Base-by-base conservation (phyloP, 768 basidiomycete genomes). In the Tremella fuciformis region DNA sequence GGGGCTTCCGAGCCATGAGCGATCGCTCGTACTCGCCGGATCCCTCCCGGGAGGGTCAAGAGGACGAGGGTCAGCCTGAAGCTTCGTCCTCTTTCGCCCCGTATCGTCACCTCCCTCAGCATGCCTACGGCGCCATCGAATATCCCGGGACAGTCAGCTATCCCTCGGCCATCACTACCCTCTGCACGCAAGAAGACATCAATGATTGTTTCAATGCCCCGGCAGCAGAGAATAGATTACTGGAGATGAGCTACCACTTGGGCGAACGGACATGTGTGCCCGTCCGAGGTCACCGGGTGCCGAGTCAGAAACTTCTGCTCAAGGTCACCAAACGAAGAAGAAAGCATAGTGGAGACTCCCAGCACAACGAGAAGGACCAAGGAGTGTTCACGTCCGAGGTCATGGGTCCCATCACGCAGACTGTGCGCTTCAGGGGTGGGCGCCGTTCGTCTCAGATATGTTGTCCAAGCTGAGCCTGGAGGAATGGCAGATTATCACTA, bases 401-500 rank as follows among this genome's bases (percentile, higher is more conserved):
- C 0, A 76, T 89, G 8, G 94, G 93, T 0, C 77, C 86, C 13
- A 81, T 88, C n/a, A 80, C 84, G 0, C 91, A 88, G 78, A 89
- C 91, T 2, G 87, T 85, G 52, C 82, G 94, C 53, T 98, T 97
- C 79, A 83, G 93, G 78, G 87, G 94, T 93, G 70, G 78, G 87
- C 80, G 9, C 18, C 19, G 9, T 8, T 29, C 18, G 9, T 25
- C 15, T 25, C 8, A 6, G 18, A 47, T 47, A 18, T 63, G 41
- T n/a, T 52, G 18, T 49, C 34, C 40, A 21, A 50, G 51, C 26
- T 53, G 22, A 29, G 44, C 15, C 22, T 16, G 8, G 25, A 97
- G 94, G 86, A 57, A 91, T 97, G 88, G 89, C 86, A 39, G 94
- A 98, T 75, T 96, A 85, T 73, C 92, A 96, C 76, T 96, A 85